Conservation (phyloP, 805 yeast genomes). For the Suhomyces pyralidae region DNA sequence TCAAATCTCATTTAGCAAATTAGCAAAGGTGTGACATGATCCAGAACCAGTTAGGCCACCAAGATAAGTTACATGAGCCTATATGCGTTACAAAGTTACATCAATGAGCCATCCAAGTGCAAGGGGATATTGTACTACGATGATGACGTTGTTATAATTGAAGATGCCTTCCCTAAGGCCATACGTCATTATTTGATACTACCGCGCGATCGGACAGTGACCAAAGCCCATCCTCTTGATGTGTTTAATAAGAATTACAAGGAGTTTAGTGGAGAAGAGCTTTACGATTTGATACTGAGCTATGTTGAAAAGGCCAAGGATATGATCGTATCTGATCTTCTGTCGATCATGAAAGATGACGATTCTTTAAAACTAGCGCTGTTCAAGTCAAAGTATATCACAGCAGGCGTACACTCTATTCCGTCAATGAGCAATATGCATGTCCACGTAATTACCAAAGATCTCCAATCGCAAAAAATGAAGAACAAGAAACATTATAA, state of each 20-base stretch:
- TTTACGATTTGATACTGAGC: slow-evolving; percentile 22
- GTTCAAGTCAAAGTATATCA: slow-evolving; percentile 30
- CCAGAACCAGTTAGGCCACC: not conserved
- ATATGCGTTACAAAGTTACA: slow-evolving; percentile 47
- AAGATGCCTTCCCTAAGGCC: slow-evolving; percentile 65
- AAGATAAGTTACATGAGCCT: slow-evolving; percentile 40
- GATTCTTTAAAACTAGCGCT: slow-evolving; percentile 8
- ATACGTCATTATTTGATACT: slow-evolving; percentile 57
- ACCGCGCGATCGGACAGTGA: slow-evolving; percentile 45
- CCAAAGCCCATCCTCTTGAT: slow-evolving; percentile 49
- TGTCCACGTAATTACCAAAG: slow-evolving; percentile 68
- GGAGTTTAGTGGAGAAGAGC: slow-evolving; percentile 12
- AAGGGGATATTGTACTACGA: slow-evolving; percentile 47
- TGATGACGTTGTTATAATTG: slow-evolving; percentile 51
- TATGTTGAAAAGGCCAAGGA: slow-evolving; percentile 39
- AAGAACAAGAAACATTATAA: slow-evolving; percentile 67
- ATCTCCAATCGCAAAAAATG: slow-evolving; percentile 51
- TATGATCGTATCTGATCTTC: slow-evolving; percentile 20
- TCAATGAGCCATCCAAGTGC: slow-evolving; percentile 43
- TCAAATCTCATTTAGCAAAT: not conserved
- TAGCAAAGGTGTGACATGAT: not conserved
- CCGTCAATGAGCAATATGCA: slow-evolving; percentile 73
- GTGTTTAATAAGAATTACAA: slow-evolving; percentile 37
- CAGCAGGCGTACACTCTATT: slow-evolving; percentile 63
- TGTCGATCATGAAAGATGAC: slow-evolving; percentile 12